These are phyloP conservation scores for Sicyos edulis DNA, from an alignment of 306 rosid species.

Conservation along the genomic window DNA sequence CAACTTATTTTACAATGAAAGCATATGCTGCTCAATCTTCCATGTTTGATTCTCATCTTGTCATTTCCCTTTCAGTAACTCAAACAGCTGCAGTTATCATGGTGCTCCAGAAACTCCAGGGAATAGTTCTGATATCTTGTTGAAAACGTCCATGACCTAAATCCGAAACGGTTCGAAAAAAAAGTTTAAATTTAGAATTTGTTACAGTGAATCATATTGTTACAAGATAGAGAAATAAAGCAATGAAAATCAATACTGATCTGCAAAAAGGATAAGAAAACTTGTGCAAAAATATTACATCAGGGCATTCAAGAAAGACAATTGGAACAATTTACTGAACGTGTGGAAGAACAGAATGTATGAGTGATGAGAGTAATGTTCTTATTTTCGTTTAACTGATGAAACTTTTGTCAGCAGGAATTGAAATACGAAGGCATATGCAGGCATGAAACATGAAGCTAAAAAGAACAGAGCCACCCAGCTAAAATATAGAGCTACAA, in stretches of 20 bases:
- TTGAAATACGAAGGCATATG: not conserved
- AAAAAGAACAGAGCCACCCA: not conserved
- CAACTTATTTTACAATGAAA: slow-evolving; percentile 8
- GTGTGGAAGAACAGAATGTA: not conserved
- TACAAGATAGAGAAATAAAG: not conserved
- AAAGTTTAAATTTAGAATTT: not conserved
- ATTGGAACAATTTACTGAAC: not conserved
- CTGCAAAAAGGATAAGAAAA: not conserved
- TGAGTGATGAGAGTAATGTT: not conserved
- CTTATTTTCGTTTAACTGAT: not conserved
- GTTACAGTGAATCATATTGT: not conserved
- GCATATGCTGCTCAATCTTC: slow-evolving; percentile 16
- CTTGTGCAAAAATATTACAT: not conserved
- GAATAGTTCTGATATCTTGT: slow-evolving; percentile 87
- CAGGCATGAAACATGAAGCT: not conserved
- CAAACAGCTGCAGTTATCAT: slow-evolving; percentile 28
- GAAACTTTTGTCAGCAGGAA: not conserved
- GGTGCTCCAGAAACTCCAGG: slow-evolving; percentile 79
- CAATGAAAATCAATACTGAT: not conserved
- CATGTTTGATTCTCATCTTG: not conserved
- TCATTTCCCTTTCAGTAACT: not conserved
- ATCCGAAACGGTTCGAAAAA: not conserved
- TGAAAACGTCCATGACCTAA: slow-evolving; percentile 93
- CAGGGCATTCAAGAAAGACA: not conserved
- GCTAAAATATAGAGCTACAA: slow-evolving; percentile 10